Evolutionary conservation across 1,139 yeast species (phyloP), one percentile per base, ranked within the genome.

Genomic region (Geotrichum fermentans): DNA sequence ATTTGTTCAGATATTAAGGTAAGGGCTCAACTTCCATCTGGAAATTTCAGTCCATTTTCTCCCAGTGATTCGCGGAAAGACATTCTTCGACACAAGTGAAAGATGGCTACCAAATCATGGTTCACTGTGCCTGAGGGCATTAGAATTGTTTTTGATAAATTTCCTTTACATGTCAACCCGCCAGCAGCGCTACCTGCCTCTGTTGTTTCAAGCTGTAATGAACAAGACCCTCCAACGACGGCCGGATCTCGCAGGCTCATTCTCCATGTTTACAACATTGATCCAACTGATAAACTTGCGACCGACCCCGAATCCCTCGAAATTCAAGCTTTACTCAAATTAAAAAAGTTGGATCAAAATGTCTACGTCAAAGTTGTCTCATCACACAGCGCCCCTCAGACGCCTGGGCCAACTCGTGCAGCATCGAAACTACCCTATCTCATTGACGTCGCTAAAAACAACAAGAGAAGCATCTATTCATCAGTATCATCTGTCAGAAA

Each of bases 81-180:
- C 10, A 5, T 13, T 14, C 3, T 36, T 37, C 22, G 11, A 28
- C 10, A 28, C 13, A 28, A 13, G 30, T 14, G 14, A n/a, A 43
- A 36, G 10, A 35, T 40, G 28, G 32, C 45, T 6, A 21, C 37
- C 20, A 45, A 43, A 42, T 41, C 49, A 21, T 45, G 51, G 52
- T 45, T 65, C 56, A 57, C 61, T 39, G 68, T 78, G 2, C 84
- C 84, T 0, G 60, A 51, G 11, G 65, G 72, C 1, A 58, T 79
- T 4, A 69, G 71, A 53, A 56, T 58, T 36, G 57, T 78, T 3
- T 79, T 79, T 55, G 79, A 77, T 47, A 56, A 67, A 3, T 78
- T 79, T 53, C 84, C 84, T 0, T 51, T 78, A 30, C 54, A 52
- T 20, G 64, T 68, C 10, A 64, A 71, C 45, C 71, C 75, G 0